phyloP scores from a whole-genome alignment of 106 monocot genomes.

The Acorus calamus region DNA sequence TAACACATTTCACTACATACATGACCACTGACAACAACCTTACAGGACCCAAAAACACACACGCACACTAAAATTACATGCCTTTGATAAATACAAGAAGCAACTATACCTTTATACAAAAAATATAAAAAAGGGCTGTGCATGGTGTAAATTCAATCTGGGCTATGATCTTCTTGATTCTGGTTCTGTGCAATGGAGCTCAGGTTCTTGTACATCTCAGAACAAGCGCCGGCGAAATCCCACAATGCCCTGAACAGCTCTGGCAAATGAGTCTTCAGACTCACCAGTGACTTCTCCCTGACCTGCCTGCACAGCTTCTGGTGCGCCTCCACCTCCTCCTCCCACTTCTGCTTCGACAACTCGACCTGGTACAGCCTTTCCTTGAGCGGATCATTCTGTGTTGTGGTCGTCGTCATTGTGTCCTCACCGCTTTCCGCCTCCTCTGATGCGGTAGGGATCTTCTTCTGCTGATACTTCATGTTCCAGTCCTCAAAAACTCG shows the following conservation, averaged over 20 bases:
- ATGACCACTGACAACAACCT: no score
- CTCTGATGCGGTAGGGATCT: slow-evolving; percentile 2
- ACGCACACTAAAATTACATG: no score
- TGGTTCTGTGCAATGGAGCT: slow-evolving; percentile 12
- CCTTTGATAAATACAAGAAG: no score
- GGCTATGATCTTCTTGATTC: not conserved
- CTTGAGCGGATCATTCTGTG: slow-evolving; percentile 33
- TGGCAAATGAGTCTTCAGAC: slow-evolving; percentile 53
- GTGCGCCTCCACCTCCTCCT: slow-evolving; percentile 41
- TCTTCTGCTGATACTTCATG: slow-evolving; percentile 21
- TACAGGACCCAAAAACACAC: no score
- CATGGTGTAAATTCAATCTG: no score
- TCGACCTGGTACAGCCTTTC: slow-evolving; percentile 43
- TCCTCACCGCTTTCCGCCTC: slow-evolving; percentile 7
- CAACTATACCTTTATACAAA: no score
- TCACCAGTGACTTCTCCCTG: slow-evolving; percentile 58
- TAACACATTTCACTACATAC: no score
- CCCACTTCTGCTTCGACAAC: slow-evolving; percentile 25
- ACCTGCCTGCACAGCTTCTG: slow-evolving; percentile 48
- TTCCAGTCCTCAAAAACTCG: slow-evolving; percentile 66
- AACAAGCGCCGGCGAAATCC: slow-evolving; percentile 36
- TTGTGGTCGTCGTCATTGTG: slow-evolving; percentile 12
- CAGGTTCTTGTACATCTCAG: slow-evolving; percentile 50
- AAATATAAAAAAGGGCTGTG: no score
- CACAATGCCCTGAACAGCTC: slow-evolving; percentile 66